Conservation (phyloP, 495 filamentous ascomycete species). For the Podospora bellae-mahoneyi region DNA sequence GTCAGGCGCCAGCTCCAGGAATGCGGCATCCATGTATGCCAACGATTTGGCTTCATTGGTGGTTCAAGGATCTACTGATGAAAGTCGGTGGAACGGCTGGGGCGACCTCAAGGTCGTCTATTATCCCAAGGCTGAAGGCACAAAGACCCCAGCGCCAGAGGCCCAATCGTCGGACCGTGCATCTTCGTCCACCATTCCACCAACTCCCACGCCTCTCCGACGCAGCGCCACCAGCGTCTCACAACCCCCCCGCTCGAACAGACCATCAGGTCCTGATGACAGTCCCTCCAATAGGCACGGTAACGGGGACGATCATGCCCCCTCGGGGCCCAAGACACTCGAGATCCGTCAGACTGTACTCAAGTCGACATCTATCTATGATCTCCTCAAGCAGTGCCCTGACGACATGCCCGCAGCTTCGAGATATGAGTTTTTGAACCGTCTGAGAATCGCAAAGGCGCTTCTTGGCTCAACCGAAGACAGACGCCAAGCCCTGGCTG, state of each 20-base stretch:
- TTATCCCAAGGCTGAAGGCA: constrained; percentile 36
- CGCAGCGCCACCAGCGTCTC: constrained; percentile 42
- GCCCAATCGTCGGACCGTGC: constrained; percentile 10
- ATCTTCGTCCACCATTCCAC: constrained; percentile 27
- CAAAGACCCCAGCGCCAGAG: constrained; percentile 16
- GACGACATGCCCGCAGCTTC: constrained; percentile 65
- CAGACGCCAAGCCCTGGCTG: constrained; percentile 72
- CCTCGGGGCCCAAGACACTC: constrained; percentile 54
- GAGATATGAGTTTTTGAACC: constrained; percentile 83
- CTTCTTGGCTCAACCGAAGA: constrained; percentile 60
- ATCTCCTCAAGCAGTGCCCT: constrained; percentile 61
- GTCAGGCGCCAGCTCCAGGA: constrained; percentile 31
- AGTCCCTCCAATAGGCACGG: constrained; percentile 35
- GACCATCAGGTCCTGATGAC: constrained; percentile 35
- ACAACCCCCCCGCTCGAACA: constrained; percentile 38
- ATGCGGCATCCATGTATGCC: constrained; percentile 58
- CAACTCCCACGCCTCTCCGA: constrained; percentile 47
- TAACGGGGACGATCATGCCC: constrained; percentile 52
- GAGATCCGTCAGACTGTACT: constrained; percentile 68
- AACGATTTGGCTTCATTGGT: constrained; percentile 74
- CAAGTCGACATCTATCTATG: constrained; percentile 57
- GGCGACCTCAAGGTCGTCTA: constrained; percentile 48
- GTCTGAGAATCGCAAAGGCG: constrained; percentile 75
- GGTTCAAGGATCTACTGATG: constrained; percentile 42
- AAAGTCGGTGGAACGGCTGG: constrained; percentile 47